Percentiles rank a stretch among this genome's conserved stretches.
Conservation (phyloP, 129 eudicot genomes). For the Saussurea involucrata region DNA sequence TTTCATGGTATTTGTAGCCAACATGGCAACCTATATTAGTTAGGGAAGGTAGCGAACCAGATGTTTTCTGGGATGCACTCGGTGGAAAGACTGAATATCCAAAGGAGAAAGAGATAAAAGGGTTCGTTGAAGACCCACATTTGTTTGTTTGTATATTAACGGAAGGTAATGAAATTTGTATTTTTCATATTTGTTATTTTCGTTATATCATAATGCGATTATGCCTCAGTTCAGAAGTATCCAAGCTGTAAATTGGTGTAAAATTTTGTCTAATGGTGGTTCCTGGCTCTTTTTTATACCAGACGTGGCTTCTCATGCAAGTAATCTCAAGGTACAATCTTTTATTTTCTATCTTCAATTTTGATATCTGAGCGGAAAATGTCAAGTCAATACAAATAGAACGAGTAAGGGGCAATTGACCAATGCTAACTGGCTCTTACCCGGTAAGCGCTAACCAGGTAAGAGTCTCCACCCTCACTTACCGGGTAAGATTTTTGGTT, state of each 20-base stretch:
- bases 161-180: conserved; percentile 30
- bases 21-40: conserved; percentile 56
- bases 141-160: conserved; percentile 44
- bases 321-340: conserved; percentile 51
- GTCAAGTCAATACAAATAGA: not conserved
- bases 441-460: not conserved
- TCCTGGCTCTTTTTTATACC: conserved; percentile 26
- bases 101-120: conserved; percentile 50
- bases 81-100: conserved; percentile 73
- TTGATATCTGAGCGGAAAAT: not conserved
- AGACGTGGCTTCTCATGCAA: conserved; percentile 23
- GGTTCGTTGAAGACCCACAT: conserved; percentile 57
- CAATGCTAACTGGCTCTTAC: too few species aligned
- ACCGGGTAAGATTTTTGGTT: not conserved
- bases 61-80: conserved; percentile 60
- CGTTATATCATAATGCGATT: conserved; percentile 1
- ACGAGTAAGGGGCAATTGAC: too few species aligned
- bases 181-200: not conserved
- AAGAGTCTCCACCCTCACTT: not conserved
- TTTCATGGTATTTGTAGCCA: conserved; percentile 41
- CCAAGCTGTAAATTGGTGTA: conserved; percentile 4
- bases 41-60: conserved; percentile 73
- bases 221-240: conserved; percentile 5
- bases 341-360: not conserved
- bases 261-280: conserved; percentile 20